Evolutionary conservation across 495 filamentous ascomycete genomes (phyloP).

Genomic region (Daldinia childiae): DNA sequence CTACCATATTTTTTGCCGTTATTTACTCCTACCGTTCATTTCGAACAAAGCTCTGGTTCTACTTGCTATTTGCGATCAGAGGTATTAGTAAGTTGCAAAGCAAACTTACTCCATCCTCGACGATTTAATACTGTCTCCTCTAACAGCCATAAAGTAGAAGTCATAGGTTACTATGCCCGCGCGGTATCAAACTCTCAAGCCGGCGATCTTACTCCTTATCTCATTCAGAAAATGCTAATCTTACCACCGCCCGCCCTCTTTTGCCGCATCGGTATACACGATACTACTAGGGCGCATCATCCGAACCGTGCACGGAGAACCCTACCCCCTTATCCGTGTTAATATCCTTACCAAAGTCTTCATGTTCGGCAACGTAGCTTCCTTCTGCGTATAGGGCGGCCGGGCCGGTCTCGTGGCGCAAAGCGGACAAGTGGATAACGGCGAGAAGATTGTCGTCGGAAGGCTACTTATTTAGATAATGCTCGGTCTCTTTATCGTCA

Average conservation of each 20-base stretch:
- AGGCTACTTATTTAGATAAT: constrained; percentile 60
- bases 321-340: constrained; percentile 47
- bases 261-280: constrained; percentile 60
- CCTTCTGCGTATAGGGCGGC: constrained; percentile 53
- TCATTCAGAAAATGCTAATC: constrained; percentile 42
- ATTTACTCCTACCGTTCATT: constrained; percentile 58
- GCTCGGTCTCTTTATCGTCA: constrained; percentile 61
- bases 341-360: constrained; percentile 57
- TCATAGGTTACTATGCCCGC: constrained; percentile 57
- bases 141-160: constrained; percentile 52
- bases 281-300: constrained; percentile 54
- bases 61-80: constrained; percentile 65
- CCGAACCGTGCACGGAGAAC: constrained; percentile 55
- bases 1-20: constrained; percentile 59
- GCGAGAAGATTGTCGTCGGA: constrained; percentile 55
- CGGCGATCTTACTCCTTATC: constrained; percentile 33
- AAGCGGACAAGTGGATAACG: no score
- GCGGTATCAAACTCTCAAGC: constrained; percentile 37
- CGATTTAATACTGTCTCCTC: background rate
- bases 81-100: constrained; percentile 56
- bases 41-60: constrained; percentile 61
- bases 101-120: background rate
- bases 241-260: constrained; percentile 56
- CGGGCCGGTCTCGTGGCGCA: constrained; percentile 50
- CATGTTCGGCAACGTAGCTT: constrained; percentile 57